Base-by-base conservation (phyloP, 345 rosid species). In the Sonneratia alba region DNA sequence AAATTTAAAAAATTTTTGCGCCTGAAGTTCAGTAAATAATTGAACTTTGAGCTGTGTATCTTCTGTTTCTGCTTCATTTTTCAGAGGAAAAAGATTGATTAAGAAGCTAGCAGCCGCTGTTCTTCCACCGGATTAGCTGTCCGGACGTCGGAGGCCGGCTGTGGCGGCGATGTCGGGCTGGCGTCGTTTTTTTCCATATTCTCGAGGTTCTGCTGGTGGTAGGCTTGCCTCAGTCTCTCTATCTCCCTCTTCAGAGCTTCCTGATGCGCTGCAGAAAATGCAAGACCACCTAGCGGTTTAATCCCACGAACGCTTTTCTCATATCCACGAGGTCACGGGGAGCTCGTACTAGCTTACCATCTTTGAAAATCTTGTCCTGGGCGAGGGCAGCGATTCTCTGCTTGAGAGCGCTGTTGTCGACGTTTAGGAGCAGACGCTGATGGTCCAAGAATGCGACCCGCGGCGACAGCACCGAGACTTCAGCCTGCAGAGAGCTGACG, bases 381-480 rank as follows among this genome's bases (percentile, higher is more conserved):
- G 94, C 90, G 75, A 92, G 74, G 69, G 98, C 98, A 62, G 98
- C 98, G 79, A 92, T 90, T 73, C 98, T 79, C 86, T 92, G 98
- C 86, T 92, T 92, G 47, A 92, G 84, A 80, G 96, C 86, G 66
- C 90, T 85, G 68, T 92, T 92, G 76, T 92, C 95, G 14, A 88
- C 91, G 67, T 86, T 92, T 9, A 92, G 86, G 77, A 90, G 88
- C 89, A 92, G 77, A 61, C 98, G 85, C 53, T 92, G 98, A 43
- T 92, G 98, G 77, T 92, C 98, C 76, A 92, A 73, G 62, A 86
- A 88, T 67, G 98, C 90, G 15, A 92, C 96, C 51, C 89, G 86
- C 6, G 96, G 96, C 22, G 98, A 90, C 78, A 92, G 77, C 68
- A 88, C 90, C 27, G 98, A 92, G 9, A 92, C 98, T 80, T 92